A percentile compares a stretch with the other conserved stretches of the same genome.
These are phyloP conservation scores for Pleurotus djamor DNA, from an alignment of 768 basidiomycete genomes.

Conservation along the genomic window DNA sequence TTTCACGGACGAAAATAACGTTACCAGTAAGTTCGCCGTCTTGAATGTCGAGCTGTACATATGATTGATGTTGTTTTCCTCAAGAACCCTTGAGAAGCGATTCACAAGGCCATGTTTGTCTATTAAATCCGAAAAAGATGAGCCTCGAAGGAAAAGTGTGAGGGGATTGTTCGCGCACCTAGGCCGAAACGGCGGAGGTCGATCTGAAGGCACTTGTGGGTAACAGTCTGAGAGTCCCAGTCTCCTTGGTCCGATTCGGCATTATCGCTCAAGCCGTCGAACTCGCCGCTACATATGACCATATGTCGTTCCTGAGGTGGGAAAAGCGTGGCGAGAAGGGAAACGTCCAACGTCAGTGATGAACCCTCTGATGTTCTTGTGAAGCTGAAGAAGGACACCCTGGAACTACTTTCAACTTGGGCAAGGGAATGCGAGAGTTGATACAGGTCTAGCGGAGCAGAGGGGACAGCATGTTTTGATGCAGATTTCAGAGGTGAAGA, in stretches of 20 bases:
- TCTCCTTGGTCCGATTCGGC: slow-evolving; percentile 38
- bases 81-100: slow-evolving; percentile 71
- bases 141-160: slow-evolving; percentile 2
- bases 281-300: slow-evolving; percentile 70
- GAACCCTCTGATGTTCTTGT: slow-evolving; percentile 77
- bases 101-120: slow-evolving; percentile 81
- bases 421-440: background rate
- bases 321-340: slow-evolving; percentile 67
- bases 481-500: slow-evolving; percentile 27
- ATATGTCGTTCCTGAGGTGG: slow-evolving; percentile 69
- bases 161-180: slow-evolving; percentile 36
- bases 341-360: slow-evolving; percentile 71
- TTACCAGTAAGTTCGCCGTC: slow-evolving; percentile 75
- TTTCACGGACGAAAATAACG: slow-evolving; percentile 12
- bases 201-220: slow-evolving; percentile 70
- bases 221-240: slow-evolving; percentile 32
- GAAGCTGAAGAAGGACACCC: slow-evolving; percentile 76
- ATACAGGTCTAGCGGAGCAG: slow-evolving; percentile 18
- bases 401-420: background rate
- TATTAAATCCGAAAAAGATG: slow-evolving; percentile 19
- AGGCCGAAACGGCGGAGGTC: slow-evolving; percentile 72
- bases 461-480: slow-evolving; percentile 32
- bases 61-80: slow-evolving; percentile 74
- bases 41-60: slow-evolving; percentile 87
- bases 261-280: slow-evolving; percentile 45